phyloP scores from a whole-genome alignment of 2,329 filamentous ascomycete species.

The Xylariaceae sp. region DNA sequence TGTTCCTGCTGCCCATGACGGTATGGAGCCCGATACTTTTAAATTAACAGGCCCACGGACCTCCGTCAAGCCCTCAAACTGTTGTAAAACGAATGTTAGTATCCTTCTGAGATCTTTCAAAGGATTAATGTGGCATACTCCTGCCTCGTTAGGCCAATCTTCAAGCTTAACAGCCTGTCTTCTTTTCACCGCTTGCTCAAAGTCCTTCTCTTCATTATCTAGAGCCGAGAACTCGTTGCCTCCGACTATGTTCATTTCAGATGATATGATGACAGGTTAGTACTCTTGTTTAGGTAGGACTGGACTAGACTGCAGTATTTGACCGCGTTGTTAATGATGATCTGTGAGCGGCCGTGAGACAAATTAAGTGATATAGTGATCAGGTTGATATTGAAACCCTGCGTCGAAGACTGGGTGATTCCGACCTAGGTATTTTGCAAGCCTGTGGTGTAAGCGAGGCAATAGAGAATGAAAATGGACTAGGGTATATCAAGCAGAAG shows the following conservation, averaged over 20 bases:
- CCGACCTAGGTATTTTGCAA: no score
- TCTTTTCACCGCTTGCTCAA: slow-evolving; percentile 32
- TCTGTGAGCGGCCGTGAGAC: no score
- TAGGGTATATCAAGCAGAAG: no score
- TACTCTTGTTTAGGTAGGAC: neutral
- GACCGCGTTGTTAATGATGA: neutral
- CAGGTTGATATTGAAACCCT: no score
- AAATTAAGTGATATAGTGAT: no score
- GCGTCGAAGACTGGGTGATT: no score
- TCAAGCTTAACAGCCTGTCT: slow-evolving; percentile 36
- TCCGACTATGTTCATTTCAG: neutral
- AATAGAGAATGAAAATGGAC: no score
- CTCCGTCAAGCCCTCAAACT: slow-evolving; percentile 74
- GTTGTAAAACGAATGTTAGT: slow-evolving; percentile 15
- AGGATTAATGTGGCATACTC: slow-evolving; percentile 46
- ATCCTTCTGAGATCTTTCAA: neutral
- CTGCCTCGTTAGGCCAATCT: slow-evolving; percentile 59
- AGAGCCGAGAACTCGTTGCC: neutral
- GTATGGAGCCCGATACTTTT: slow-evolving; percentile 69
- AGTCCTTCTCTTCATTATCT: slow-evolving; percentile 33
- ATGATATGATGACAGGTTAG: slow-evolving; percentile 7
- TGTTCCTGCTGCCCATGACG: slow-evolving; percentile 72
- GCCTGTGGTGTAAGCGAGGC: no score
- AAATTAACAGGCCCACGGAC: slow-evolving; percentile 70
- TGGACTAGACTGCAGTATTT: neutral